Percentiles rank a stretch among this genome's conserved stretches.
Evolutionary conservation across 2,329 filamentous ascomycete species (phyloP).

Genomic region (Colletotrichum cordylinicola): DNA sequence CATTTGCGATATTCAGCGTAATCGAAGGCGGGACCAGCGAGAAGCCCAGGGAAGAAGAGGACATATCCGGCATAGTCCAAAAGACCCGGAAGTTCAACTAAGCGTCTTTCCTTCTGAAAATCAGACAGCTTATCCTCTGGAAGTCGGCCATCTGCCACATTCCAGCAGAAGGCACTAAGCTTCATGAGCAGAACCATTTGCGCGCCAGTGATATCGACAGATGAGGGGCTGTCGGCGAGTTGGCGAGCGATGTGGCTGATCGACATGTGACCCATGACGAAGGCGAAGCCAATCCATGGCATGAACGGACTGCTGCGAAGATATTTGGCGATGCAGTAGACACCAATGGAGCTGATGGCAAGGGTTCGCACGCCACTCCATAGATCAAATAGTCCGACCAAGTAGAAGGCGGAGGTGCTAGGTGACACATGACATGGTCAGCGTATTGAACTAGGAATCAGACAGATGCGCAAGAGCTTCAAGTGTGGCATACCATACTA

Average conservation of each 20-base stretch:
- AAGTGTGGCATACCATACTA: constrained; percentile 65
- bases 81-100: constrained; percentile 75
- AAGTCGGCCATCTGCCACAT: constrained; percentile 89
- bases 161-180: constrained; percentile 96
- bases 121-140: constrained; percentile 82
- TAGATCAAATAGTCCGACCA: constrained; percentile 91
- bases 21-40: constrained; percentile 92
- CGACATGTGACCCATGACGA: constrained; percentile 95
- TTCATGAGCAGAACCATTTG: constrained; percentile 99
- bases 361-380: constrained; percentile 86
- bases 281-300: constrained; percentile 96
- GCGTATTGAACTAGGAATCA: not conserved
- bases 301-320: constrained; percentile 84
- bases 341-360: constrained; percentile 76
- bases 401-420: constrained; percentile 85
- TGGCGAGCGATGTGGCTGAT: constrained; percentile 87
- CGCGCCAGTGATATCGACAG: constrained; percentile 88
- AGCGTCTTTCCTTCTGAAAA: constrained; percentile 81
- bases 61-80: constrained; percentile 91
- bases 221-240: constrained; percentile 66
- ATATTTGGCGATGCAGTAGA: constrained; percentile 84
- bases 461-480: not conserved
- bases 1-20: constrained; percentile 91
- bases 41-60: constrained; percentile 90
- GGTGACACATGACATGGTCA: not conserved